phyloP scores from a whole-genome alignment of 108 stramenopile species.

The Cylindrotheca closterium region DNA sequence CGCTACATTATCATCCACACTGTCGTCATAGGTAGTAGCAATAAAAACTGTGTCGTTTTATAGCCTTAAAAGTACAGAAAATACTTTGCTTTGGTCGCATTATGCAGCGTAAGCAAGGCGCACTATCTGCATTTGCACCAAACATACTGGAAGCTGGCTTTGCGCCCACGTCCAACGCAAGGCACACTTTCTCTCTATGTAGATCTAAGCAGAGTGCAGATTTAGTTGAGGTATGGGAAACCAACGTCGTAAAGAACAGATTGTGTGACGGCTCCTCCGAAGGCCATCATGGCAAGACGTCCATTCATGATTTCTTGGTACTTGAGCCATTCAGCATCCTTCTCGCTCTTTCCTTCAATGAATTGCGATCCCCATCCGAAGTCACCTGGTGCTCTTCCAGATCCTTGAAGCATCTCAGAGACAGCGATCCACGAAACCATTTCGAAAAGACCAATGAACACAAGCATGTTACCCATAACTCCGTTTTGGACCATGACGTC shows the following conservation, averaged over 20 bases:
- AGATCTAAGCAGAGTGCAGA: too few species aligned
- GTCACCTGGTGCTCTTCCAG: constrained; percentile 91
- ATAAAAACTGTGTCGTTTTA: too few species aligned
- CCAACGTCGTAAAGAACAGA: constrained; percentile 87
- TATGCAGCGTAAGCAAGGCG: too few species aligned
- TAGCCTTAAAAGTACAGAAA: too few species aligned
- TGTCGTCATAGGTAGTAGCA: too few species aligned
- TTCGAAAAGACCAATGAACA: constrained; percentile 77
- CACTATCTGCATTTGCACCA: too few species aligned
- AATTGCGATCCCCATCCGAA: constrained; percentile 85
- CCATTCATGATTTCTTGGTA: constrained; percentile 92
- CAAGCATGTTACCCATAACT: constrained; percentile 81
- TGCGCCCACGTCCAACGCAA: too few species aligned
- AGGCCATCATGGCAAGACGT: constrained; percentile 94
- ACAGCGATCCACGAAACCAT: constrained; percentile 71
- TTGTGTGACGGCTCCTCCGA: constrained; percentile 92
- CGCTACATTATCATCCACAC: too few species aligned
- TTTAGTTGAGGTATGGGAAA: constrained; percentile 74
- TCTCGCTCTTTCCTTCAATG: constrained; percentile 79
- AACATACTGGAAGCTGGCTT: too few species aligned
- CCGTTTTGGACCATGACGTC: constrained; percentile 79
- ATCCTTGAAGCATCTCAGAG: constrained; percentile 88
- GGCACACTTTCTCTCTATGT: too few species aligned
- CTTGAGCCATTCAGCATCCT: constrained; percentile 73
- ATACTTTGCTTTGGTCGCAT: too few species aligned